phyloP scores from a whole-genome alignment of 257 asterid species.

The Nicotiana obtusifolia region DNA sequence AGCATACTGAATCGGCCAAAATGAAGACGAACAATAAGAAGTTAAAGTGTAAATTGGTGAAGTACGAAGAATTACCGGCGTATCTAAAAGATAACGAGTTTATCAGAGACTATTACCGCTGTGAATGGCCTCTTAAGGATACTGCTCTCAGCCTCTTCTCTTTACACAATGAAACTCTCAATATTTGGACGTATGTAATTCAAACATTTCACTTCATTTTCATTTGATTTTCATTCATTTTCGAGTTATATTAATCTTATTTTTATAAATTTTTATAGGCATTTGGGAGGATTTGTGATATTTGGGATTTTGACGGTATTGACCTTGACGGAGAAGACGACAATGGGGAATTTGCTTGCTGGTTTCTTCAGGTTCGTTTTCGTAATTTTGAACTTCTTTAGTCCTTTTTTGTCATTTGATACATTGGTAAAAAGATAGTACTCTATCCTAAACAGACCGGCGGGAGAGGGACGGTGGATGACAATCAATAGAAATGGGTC shows the following conservation, averaged over 20 bases:
- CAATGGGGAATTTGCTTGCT: constrained; percentile 37
- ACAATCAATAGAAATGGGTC: constrained; percentile 49
- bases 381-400: neutral
- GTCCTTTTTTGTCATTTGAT: neutral
- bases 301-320: constrained; percentile 55
- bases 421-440: neutral
- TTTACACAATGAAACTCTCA: constrained; percentile 82
- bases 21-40: constrained; percentile 11
- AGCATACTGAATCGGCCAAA: neutral
- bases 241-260: neutral
- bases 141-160: constrained; percentile 70
- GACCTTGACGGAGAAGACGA: constrained; percentile 62
- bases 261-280: constrained; percentile 32
- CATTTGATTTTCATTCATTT: neutral
- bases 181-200: constrained; percentile 79
- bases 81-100: constrained; percentile 84
- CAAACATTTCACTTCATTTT: neutral
- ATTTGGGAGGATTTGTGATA: constrained; percentile 68
- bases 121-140: constrained; percentile 83
- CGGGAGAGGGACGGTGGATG: neutral
- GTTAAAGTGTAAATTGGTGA: constrained; percentile 25
- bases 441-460: neutral
- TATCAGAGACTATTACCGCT: constrained; percentile 64
- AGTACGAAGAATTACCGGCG: constrained; percentile 71
- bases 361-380: constrained; percentile 39